Evolutionary conservation across 2,329 filamentous ascomycete genomes (phyloP).

Genomic region (Fusarium marasasianum): DNA sequence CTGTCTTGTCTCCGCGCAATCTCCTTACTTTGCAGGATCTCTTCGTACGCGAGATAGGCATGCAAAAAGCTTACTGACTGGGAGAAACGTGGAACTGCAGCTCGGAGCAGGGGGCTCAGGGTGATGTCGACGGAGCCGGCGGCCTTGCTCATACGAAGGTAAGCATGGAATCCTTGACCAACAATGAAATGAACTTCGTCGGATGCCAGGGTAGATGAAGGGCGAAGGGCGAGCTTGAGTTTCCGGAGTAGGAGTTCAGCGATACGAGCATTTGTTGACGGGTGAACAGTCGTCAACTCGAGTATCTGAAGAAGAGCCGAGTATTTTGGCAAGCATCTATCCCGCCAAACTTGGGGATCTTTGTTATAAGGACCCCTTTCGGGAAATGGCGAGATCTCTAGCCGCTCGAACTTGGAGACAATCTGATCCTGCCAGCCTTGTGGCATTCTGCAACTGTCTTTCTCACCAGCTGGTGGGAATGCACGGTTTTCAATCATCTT

Average conservation of each 20-base stretch:
- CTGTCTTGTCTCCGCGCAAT: slow-evolving; percentile 37
- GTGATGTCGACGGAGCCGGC: slow-evolving; percentile 66
- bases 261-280: slow-evolving; percentile 73
- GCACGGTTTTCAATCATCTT: slow-evolving; percentile 67
- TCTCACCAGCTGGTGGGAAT: slow-evolving; percentile 62
- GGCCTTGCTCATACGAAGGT: slow-evolving; percentile 71
- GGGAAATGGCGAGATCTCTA: slow-evolving; percentile 72
- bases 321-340: slow-evolving; percentile 72
- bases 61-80: slow-evolving; percentile 73
- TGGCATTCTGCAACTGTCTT: slow-evolving; percentile 66
- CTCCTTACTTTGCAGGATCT: slow-evolving; percentile 39
- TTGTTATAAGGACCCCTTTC: slow-evolving; percentile 71
- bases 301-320: slow-evolving; percentile 73
- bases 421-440: slow-evolving; percentile 80
- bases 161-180: slow-evolving; percentile 78
- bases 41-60: slow-evolving; percentile 67
- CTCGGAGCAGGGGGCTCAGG: slow-evolving; percentile 72
- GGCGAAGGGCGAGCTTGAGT: slow-evolving; percentile 70
- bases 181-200: slow-evolving; percentile 77
- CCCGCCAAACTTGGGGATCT: slow-evolving; percentile 69
- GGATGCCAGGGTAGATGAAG: slow-evolving; percentile 66
- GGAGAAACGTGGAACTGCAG: slow-evolving; percentile 72
- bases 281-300: slow-evolving; percentile 69
- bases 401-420: slow-evolving; percentile 71
- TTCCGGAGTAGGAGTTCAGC: slow-evolving; percentile 72